phyloP scores from a whole-genome alignment of 2,329 filamentous ascomycete species.

The Trichoderma sp. region DNA sequence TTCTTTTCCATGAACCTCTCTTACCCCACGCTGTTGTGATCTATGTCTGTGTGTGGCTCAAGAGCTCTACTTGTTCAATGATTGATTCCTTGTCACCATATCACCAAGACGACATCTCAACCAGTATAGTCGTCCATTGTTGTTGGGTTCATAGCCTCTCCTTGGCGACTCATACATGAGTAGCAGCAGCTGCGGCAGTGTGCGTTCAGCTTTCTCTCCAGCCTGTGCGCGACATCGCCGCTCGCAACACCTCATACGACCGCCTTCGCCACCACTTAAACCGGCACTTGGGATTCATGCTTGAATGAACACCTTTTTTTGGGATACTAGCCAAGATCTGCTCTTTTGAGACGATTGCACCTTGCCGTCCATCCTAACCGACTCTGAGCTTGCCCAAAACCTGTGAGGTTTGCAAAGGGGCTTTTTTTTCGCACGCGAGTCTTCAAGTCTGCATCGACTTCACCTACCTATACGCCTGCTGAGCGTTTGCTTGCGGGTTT shows the following conservation, averaged over 20 bases:
- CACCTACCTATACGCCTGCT: background rate
- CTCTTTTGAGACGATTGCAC: background rate
- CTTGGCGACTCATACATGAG: constrained; percentile 7
- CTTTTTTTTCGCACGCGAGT: background rate
- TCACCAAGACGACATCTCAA: background rate
- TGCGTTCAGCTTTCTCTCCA: background rate
- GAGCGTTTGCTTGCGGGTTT: background rate
- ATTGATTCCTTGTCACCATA: background rate
- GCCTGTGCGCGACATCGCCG: background rate
- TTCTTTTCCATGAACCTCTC: constrained; percentile 13
- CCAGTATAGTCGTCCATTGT: background rate
- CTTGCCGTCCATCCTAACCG: background rate
- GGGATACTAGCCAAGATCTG: background rate
- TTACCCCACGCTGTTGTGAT: constrained; percentile 15
- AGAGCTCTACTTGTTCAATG: constrained; percentile 6
- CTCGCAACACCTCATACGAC: background rate
- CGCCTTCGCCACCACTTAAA: background rate
- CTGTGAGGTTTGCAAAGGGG: background rate
- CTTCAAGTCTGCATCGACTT: background rate
- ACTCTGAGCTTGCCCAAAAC: background rate
- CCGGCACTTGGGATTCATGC: background rate
- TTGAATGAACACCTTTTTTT: background rate
- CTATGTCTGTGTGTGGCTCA: constrained; percentile 9
- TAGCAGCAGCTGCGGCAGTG: background rate
- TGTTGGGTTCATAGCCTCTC: background rate